Evolutionary conservation across 371 early-diverging fungal species (phyloP).

Genomic region (Mucor circinelloides): DNA sequence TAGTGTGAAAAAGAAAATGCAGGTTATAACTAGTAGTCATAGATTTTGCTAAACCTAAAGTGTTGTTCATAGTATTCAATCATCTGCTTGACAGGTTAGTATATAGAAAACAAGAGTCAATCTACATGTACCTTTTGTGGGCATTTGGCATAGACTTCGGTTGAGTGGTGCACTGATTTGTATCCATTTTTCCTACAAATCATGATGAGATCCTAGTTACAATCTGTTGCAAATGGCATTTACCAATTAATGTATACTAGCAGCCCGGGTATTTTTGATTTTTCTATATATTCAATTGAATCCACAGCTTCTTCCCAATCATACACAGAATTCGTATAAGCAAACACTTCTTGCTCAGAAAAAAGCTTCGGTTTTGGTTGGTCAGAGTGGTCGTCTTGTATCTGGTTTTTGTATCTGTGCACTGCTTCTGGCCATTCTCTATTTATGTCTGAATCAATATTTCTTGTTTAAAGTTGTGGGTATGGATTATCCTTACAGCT

Average conservation of each 20-base stretch:
- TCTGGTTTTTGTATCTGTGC: background rate
- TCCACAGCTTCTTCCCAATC: constrained; percentile 24
- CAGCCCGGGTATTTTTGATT: constrained; percentile 12
- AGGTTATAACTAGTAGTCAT: background rate
- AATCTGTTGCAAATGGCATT: background rate
- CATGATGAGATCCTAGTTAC: background rate
- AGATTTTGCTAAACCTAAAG: background rate
- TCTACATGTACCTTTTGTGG: constrained; percentile 21
- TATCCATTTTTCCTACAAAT: constrained; percentile 25
- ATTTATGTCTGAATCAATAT: too few species aligned
- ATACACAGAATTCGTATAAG: constrained; percentile 2
- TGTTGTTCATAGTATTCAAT: constrained; percentile 14
- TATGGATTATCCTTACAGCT: too few species aligned
- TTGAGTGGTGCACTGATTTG: constrained; percentile 25
- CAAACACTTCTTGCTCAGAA: background rate
- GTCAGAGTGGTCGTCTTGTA: background rate
- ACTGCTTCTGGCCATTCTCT: constrained; percentile 26
- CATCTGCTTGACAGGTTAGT: background rate
- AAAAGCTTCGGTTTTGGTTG: background rate
- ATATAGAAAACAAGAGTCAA: background rate
- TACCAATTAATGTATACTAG: constrained; percentile 26
- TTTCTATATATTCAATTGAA: constrained; percentile 16
- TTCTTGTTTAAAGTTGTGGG: too few species aligned
- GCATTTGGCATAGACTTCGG: constrained; percentile 24
- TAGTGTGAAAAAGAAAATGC: background rate